Conservation (phyloP, 371 early-diverging fungal genomes). For the Rhizopus arrhizus region DNA sequence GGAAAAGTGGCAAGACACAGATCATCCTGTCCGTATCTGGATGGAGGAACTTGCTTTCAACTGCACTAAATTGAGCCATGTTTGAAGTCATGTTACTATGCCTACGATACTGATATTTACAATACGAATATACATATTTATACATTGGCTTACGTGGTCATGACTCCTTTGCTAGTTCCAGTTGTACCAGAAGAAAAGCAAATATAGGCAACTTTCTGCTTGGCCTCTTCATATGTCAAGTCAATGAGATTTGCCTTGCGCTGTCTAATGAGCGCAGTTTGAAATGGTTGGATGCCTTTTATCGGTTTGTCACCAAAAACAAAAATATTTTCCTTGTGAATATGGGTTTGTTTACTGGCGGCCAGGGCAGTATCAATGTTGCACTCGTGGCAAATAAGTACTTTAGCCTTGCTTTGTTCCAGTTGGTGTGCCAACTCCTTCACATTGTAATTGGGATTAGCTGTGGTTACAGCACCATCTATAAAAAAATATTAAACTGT, state of each 20-base stretch:
- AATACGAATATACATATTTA: not conserved
- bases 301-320: constrained; percentile 59
- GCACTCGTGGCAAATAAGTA: constrained; percentile 53
- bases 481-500: not conserved
- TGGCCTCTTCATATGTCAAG: constrained; percentile 31
- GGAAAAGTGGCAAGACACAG: constrained; percentile 80
- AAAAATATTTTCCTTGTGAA: constrained; percentile 55
- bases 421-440: constrained; percentile 77
- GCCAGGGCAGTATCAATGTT: constrained; percentile 52
- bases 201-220: constrained; percentile 58
- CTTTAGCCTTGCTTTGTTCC: constrained; percentile 63
- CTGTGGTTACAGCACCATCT: constrained; percentile 69
- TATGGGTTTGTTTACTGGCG: constrained; percentile 60
- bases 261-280: constrained; percentile 11
- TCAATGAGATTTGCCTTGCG: constrained; percentile 25
- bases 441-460: constrained; percentile 76
- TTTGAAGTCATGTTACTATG: constrained; percentile 80
- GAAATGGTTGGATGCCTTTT: constrained; percentile 43
- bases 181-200: constrained; percentile 86
- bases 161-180: constrained; percentile 77
- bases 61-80: constrained; percentile 51
- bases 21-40: constrained; percentile 30
- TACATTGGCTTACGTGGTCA: constrained; percentile 58
- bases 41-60: constrained; percentile 30
- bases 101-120: constrained; percentile 10